Base-by-base conservation (phyloP, 768 basidiomycete species). In the Suillus alpinus region DNA sequence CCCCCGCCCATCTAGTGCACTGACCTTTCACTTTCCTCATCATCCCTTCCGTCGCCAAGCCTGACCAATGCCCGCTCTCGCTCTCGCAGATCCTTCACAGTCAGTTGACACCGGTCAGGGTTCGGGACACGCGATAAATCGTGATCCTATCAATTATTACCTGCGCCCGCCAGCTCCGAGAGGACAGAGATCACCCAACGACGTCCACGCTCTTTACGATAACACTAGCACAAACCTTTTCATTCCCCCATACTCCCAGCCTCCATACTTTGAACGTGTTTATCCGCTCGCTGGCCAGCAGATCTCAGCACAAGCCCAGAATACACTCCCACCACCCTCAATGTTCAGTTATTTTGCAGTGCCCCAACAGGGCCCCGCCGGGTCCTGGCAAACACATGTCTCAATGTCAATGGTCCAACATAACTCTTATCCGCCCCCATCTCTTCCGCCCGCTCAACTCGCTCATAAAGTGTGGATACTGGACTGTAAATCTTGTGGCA, bases 401-500 rank as follows among this genome's bases (percentile, higher is more conserved):
- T 73, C 77, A 41, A 68, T 72, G 44, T 73, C 77, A 37, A 68
- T 73, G 44, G 71, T 77, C 56, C 76, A 79, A 41, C 65, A 72
- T 56, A 77, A 76, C 68, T 76, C 80, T n/a, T 81, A 81, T 69
- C 72, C 75, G 1, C 64, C 76, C 59, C 70, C 73, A 16, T 66
- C 76, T n/a, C 73, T 76, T 23, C 75, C 80, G 16, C 76, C 76
- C n/a, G 77, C 69, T 0, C 72, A 75, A 43, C 71, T 85, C 51
- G 75, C 81, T 8, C 89, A 91, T 73, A 88, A 88, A 72, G 91
- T 94, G 57, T 93, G 89, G 86, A 85, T 90, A 36, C 75, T 94
- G 57, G 87, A 90, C 70, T 94, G 92, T 75, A 85, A 80, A 64
- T 79, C 83, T 7, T 94, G 92, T 70, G 79, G 79, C 34, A 83